A percentile compares a stretch with the other conserved stretches of the same genome.
These are phyloP conservation scores for Toxoplasma gondii DNA, from an alignment of 169 alveolate genomes.

Conservation along the genomic window DNA sequence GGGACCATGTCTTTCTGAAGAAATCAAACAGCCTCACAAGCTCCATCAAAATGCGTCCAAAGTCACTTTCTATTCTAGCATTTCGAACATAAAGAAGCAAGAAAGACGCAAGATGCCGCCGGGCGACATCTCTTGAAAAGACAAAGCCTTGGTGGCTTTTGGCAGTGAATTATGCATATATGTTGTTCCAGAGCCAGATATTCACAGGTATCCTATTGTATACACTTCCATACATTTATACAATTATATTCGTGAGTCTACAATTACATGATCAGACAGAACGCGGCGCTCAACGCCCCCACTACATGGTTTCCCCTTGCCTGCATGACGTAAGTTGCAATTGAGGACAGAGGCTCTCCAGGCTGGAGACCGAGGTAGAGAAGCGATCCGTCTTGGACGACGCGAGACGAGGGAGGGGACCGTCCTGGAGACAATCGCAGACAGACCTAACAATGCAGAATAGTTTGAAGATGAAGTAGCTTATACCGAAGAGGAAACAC, in stretches of 20 bases:
- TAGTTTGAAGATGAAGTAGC: background rate
- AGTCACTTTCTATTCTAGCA: background rate
- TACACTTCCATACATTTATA: too few relatives aligned
- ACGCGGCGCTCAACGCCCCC: too few relatives aligned
- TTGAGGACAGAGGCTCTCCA: constrained; percentile 40
- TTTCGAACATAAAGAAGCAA: background rate
- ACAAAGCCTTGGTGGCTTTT: background rate
- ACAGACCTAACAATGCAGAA: background rate
- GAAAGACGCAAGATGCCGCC: background rate
- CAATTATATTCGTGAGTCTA: too few relatives aligned
- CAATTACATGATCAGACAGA: too few relatives aligned
- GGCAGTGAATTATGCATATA: too few relatives aligned
- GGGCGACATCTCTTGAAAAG: background rate
- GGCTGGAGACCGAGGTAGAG: constrained; percentile 40
- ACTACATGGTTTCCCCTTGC: background rate
- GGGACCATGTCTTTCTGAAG: constrained; percentile 44
- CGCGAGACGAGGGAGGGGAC: constrained; percentile 51
- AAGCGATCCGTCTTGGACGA: constrained; percentile 3
- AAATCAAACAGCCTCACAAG: background rate
- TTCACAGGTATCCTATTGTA: too few relatives aligned
- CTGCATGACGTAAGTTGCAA: constrained; percentile 51
- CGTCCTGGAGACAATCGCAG: constrained; percentile 23
- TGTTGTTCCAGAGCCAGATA: too few relatives aligned
- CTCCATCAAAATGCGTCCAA: background rate
- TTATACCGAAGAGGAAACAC: background rate